These are phyloP conservation scores for Penicillium coprophilum DNA, from an alignment of 495 filamentous ascomycete genomes.

Conservation along the genomic window DNA sequence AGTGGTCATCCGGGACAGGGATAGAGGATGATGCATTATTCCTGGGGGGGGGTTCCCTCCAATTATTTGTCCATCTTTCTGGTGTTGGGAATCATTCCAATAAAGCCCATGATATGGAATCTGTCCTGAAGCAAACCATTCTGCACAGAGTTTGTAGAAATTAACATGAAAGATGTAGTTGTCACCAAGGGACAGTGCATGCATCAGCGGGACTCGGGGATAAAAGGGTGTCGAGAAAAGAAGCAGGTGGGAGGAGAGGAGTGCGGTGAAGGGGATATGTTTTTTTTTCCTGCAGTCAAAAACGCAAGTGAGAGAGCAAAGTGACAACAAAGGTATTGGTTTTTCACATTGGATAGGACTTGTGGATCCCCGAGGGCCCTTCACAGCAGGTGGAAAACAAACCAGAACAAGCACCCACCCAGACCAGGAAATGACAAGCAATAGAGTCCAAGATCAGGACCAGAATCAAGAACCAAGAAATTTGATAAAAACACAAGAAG, in stretches of 20 bases:
- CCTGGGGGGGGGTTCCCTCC: no score
- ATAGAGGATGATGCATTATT: neutral
- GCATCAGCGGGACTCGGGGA: conserved; percentile 1
- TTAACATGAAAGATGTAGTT: neutral
- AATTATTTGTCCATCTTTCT: neutral
- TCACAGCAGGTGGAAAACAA: conserved; percentile 4
- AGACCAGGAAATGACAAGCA: neutral
- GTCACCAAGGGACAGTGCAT: neutral
- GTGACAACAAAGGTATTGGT: conserved; percentile 3
- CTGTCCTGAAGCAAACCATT: neutral
- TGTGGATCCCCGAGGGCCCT: conserved; percentile 5
- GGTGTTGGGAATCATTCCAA: neutral
- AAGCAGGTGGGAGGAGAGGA: conserved; percentile 1
- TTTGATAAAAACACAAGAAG: conserved; percentile 23
- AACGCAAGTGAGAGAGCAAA: conserved; percentile 9
- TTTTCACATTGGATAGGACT: conserved; percentile 3
- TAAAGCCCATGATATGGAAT: neutral
- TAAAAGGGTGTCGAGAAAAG: neutral
- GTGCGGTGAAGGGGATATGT: conserved; percentile 6
- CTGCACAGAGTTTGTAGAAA: neutral
- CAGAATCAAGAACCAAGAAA: conserved; percentile 2
- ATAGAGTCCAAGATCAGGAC: neutral
- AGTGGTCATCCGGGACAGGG: conserved; percentile 1
- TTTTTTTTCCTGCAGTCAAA: conserved; percentile 5
- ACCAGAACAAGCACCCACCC: conserved; percentile 9